Base-by-base conservation (phyloP, 2,329 filamentous ascomycete genomes). In the Diplodia sapinea region DNA sequence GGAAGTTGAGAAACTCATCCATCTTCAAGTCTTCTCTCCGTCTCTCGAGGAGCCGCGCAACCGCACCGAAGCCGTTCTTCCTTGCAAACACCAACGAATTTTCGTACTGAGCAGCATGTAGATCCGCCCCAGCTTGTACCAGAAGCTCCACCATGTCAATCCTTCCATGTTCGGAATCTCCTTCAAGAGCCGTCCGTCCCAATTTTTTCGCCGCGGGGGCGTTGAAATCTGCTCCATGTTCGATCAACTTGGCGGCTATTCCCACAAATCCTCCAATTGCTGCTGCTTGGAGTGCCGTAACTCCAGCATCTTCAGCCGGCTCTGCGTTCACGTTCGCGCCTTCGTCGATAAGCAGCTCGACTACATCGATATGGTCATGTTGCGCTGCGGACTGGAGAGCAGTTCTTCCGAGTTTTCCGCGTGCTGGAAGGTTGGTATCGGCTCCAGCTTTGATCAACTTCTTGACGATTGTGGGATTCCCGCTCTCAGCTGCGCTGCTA, bases 71-170 rank as follows among this genome's bases (percentile, higher is more conserved):
- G 8, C 56, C 56, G 5, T 31, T 13, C 15, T 26, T 20, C 20
- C 15, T 59, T 17, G 56, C 33, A 2, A 15, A 1, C 15, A 1
- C 3, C 7, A 43, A 20, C 2, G 56, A 38, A 15, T 9, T 31
- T 12, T 47, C 1, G 20, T 47, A 61, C 38, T 61, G 56, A 20
- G 12, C 5, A 5, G 20, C 29, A 17, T 3, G n/a, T 5, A 61
- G 15, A 47, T 67, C 62, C 2, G 70, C 72, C 20, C 72, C 73
- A 33, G 70, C 66, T 13, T 75, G 56, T 11, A 77, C 65, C 17
- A 77, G 71, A 50, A 76, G 55, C 31, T 75, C 69, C 11, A 76
- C 52, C 70, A 73, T 73, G 55, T 76, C 74, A n/a, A 76, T 70
- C 7, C 73, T 71, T 38, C 74, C 75, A n/a, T 72, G 54, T 55